phyloP scores from a whole-genome alignment of 2,329 filamentous ascomycete genomes.

The Cordyceps cicadae region DNA sequence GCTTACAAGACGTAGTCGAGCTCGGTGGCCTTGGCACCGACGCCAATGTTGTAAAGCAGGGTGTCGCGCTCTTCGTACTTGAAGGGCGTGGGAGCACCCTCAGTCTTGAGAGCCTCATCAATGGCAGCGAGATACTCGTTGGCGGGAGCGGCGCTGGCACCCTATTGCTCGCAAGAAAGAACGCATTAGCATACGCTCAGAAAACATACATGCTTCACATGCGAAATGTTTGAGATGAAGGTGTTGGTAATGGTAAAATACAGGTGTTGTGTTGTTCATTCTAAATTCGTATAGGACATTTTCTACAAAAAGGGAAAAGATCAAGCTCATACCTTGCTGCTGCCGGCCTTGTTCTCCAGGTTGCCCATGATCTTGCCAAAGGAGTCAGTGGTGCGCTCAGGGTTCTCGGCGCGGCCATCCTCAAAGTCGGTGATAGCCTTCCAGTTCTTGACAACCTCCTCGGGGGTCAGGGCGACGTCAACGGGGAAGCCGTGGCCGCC shows the following conservation, averaged over 20 bases:
- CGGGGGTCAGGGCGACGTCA: slow-evolving; percentile 73
- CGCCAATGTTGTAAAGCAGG: slow-evolving; percentile 90
- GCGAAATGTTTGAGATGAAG: neutral
- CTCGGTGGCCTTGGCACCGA: slow-evolving; percentile 86
- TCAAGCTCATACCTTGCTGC: slow-evolving; percentile 49
- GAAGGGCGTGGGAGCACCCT: slow-evolving; percentile 66
- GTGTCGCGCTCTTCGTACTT: slow-evolving; percentile 78
- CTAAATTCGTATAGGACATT: slow-evolving; percentile 13
- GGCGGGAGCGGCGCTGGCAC: slow-evolving; percentile 23
- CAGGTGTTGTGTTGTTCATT: slow-evolving; percentile 10
- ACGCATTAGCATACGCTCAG: slow-evolving; percentile 16
- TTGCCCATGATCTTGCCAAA: slow-evolving; percentile 73
- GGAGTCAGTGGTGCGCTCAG: slow-evolving; percentile 67
- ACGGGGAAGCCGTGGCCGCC: slow-evolving; percentile 88
- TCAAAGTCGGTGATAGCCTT: slow-evolving; percentile 78
- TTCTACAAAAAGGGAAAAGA: slow-evolving; percentile 13
- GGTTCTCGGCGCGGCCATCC: slow-evolving; percentile 78
- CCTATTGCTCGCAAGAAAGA: slow-evolving; percentile 18
- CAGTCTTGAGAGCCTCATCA: slow-evolving; percentile 62
- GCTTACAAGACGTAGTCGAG: slow-evolving; percentile 70
- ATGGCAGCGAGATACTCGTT: slow-evolving; percentile 68
- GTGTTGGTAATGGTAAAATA: slow-evolving; percentile 3
- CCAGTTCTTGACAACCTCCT: slow-evolving; percentile 72
- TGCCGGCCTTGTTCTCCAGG: slow-evolving; percentile 62
- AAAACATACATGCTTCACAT: neutral